Evolutionary conservation across 83 land plant genomes (phyloP), one percentile per base, ranked within the genome.

Genomic region (Larix sibirica): DNA sequence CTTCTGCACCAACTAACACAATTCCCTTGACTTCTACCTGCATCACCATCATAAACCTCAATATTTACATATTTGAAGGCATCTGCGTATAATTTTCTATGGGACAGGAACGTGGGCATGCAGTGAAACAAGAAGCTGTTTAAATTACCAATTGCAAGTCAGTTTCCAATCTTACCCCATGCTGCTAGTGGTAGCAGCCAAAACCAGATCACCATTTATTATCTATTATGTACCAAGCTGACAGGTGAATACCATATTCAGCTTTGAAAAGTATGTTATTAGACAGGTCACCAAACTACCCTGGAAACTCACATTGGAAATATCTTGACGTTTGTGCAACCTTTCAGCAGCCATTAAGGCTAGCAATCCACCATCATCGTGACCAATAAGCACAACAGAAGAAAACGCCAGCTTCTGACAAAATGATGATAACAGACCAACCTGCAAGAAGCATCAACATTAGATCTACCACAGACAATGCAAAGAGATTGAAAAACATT

Each of bases 11-110:
- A 33, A 87, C 80, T 36, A 87, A 28, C 50, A 87, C 87, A 31
- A 87, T 54, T 56, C 87, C 88, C 79, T 85, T 87, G 62, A 84
- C 81, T 13, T 80, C 84, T 33, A 84, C 87, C 89, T 87, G 87
- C 47, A 79, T 60, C 44, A 10, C 5, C 56, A 73, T 40, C 54
- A 8, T n/a, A 21, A 8, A 73, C 44, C 13, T 73, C 56, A 73
- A 44, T 17, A 73, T 10, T n/a, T 18, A 70, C 18, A 79, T 16
- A 38, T 62, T 26, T 80, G 10, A 42, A 20, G 79, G 62, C 17
- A 54, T 54, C 16, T 36, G 64, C 61, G 3, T 16, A 7, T 36
- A 23, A 10, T 70, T 3, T 71, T 70, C 20, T 54, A 75, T 54
- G 38, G 9, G 79, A 14, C 82, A 42, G 24, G 18, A 16, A 20